These are phyloP conservation scores for Sclerotinia spermophila DNA, from an alignment of 2,329 filamentous ascomycete genomes.

Conservation along the genomic window DNA sequence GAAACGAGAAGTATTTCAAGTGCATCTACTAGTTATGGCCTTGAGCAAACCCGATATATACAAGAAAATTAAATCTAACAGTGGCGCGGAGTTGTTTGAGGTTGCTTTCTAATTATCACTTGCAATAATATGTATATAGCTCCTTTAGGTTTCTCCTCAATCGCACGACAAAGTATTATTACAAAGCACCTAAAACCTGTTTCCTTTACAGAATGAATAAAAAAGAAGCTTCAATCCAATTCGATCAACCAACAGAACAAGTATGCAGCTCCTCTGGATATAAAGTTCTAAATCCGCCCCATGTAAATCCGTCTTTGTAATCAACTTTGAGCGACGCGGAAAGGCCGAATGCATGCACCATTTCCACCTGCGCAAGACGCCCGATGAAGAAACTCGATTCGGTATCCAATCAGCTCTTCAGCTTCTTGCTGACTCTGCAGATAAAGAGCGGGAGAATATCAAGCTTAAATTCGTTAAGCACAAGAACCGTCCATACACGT, in stretches of 20 bases:
- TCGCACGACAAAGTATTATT: background rate
- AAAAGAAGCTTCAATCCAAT: background rate
- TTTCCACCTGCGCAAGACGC: background rate
- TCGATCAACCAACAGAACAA: background rate
- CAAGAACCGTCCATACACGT: conserved; percentile 1
- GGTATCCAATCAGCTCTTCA: background rate
- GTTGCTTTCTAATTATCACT: background rate
- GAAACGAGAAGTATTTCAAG: background rate
- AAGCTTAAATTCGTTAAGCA: background rate
- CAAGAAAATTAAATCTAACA: background rate
- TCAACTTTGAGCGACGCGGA: conserved; percentile 8
- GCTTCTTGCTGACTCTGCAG: conserved; percentile 11
- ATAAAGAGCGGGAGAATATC: background rate
- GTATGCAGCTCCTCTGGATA: background rate
- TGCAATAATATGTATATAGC: background rate
- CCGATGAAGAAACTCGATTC: conserved; percentile 7
- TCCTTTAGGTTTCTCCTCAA: no score
- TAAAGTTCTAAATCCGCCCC: background rate
- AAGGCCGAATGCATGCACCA: conserved; percentile 16
- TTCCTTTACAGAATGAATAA: background rate
- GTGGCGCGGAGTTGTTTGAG: background rate
- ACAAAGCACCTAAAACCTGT: background rate
- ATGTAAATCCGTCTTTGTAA: conserved; percentile 11
- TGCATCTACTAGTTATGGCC: background rate
- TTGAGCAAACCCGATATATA: background rate